Evolutionary conservation across 192 early-diverging fungal genomes (phyloP).

Genomic region (Thoreauomyces humboldtii): DNA sequence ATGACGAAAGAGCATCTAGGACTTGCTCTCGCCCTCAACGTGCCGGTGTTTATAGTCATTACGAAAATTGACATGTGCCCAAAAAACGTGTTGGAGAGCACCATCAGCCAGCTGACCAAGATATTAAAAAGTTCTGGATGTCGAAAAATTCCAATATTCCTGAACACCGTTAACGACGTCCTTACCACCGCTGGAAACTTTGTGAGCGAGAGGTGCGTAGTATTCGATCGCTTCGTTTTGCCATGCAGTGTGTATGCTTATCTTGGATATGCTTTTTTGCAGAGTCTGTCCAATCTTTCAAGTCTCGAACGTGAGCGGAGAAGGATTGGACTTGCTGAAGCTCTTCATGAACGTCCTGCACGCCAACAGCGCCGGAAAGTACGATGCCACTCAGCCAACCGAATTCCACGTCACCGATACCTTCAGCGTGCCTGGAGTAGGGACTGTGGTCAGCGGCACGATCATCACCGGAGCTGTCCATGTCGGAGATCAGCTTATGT

Average conservation of each 20-base stretch:
- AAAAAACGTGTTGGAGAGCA: conserved; percentile 74
- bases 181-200: conserved; percentile 77
- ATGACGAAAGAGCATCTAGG: conserved; percentile 91
- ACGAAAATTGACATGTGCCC: conserved; percentile 96
- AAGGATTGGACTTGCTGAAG: conserved; percentile 68
- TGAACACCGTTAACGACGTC: conserved; percentile 71
- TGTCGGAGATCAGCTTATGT: conserved; percentile 74
- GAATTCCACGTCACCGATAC: conserved; percentile 89
- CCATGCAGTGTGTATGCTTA: too few relatives aligned
- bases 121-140: conserved; percentile 86
- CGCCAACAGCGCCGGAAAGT: conserved; percentile 53
- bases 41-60: conserved; percentile 81
- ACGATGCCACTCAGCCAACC: conserved; percentile 57
- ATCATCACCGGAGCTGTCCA: conserved; percentile 69
- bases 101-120: conserved; percentile 77
- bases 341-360: conserved; percentile 85
- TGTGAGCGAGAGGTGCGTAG: conserved; percentile 64
- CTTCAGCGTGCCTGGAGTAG: conserved; percentile 84
- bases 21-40: conserved; percentile 69
- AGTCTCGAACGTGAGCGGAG: conserved; percentile 86
- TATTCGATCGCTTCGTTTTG: too few relatives aligned
- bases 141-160: conserved; percentile 88
- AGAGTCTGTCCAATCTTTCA: conserved; percentile 94
- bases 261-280: neutral
- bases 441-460: conserved; percentile 84